These are phyloP conservation scores for Microstroma glucosiphilum DNA, from an alignment of 1,284 basidiomycete species.

Conservation along the genomic window DNA sequence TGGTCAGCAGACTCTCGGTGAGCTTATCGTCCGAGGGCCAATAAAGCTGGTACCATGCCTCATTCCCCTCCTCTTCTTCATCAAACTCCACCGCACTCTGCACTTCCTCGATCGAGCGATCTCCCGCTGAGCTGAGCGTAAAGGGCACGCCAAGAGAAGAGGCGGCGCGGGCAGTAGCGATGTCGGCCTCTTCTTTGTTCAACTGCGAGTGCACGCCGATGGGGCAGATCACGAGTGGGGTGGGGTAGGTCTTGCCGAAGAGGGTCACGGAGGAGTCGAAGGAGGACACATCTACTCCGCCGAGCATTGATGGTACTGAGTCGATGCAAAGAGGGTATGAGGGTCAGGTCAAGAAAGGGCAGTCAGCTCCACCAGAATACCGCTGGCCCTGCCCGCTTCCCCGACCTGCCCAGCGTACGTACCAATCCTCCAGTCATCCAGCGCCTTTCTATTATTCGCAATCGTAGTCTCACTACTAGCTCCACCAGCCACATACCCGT, in stretches of 20 bases:
- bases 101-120: slow-evolving; percentile 30
- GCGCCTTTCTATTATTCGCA: slow-evolving; percentile 18
- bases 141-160: slow-evolving; percentile 29
- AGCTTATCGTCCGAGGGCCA: slow-evolving; percentile 62
- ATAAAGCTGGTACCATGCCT: slow-evolving; percentile 45
- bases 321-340: neutral
- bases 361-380: neutral
- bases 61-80: slow-evolving; percentile 14
- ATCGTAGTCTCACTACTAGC: slow-evolving; percentile 32
- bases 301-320: slow-evolving; percentile 28
- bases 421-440: slow-evolving; percentile 37
- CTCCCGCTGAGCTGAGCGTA: slow-evolving; percentile 33
- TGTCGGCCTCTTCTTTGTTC: slow-evolving; percentile 22
- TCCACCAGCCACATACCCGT: slow-evolving; percentile 37
- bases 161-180: slow-evolving; percentile 28
- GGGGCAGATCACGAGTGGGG: slow-evolving; percentile 36
- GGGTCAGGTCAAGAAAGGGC: neutral
- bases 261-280: slow-evolving; percentile 23
- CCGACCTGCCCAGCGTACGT: neutral
- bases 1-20: slow-evolving; percentile 61
- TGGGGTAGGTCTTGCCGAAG: slow-evolving; percentile 24
- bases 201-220: slow-evolving; percentile 40
- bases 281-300: slow-evolving; percentile 21
- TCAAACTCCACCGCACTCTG: slow-evolving; percentile 21
- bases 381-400: no score